Evolutionary conservation across 148 eudicot species (phyloP).

Genomic region (Camellia sinensis): DNA sequence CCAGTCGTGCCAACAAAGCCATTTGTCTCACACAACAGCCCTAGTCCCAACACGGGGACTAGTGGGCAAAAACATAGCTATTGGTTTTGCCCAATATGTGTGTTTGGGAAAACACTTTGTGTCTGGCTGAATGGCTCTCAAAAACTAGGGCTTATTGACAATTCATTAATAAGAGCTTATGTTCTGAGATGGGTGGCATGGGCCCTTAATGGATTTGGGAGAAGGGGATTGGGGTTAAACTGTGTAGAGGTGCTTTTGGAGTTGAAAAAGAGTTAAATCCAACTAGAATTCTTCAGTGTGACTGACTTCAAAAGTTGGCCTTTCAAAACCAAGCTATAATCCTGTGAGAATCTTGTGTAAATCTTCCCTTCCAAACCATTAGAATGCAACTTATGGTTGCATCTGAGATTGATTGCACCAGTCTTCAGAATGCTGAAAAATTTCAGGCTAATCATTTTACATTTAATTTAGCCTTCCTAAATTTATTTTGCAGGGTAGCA

Average conservation of each 20-base stretch:
- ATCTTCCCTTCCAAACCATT: neutral
- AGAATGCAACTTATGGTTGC: neutral
- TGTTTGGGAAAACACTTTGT: neutral
- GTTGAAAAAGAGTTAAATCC: neutral
- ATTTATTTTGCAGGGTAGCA: slow-evolving; percentile 62
- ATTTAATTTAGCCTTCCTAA: slow-evolving; percentile 1
- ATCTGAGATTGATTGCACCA: neutral
- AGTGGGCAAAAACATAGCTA: too few species aligned
- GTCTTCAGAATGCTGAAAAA: neutral
- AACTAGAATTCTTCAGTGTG: neutral
- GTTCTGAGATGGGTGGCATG: neutral
- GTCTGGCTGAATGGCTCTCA: neutral
- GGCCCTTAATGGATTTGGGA: neutral
- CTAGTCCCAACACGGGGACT: too few species aligned
- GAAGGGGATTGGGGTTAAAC: neutral
- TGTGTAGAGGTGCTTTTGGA: neutral
- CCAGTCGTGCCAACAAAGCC: too few species aligned
- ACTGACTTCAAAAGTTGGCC: neutral
- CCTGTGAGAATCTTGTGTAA: neutral
- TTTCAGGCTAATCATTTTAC: neutral
- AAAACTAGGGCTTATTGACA: neutral
- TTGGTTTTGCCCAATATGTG: too few species aligned
- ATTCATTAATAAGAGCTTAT: neutral
- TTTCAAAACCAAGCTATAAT: neutral
- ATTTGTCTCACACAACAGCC: too few species aligned